Percentiles rank a stretch among this genome's conserved stretches.
phyloP scores from a whole-genome alignment of 148 eudicot genomes.

The Nepenthes mirabilis region DNA sequence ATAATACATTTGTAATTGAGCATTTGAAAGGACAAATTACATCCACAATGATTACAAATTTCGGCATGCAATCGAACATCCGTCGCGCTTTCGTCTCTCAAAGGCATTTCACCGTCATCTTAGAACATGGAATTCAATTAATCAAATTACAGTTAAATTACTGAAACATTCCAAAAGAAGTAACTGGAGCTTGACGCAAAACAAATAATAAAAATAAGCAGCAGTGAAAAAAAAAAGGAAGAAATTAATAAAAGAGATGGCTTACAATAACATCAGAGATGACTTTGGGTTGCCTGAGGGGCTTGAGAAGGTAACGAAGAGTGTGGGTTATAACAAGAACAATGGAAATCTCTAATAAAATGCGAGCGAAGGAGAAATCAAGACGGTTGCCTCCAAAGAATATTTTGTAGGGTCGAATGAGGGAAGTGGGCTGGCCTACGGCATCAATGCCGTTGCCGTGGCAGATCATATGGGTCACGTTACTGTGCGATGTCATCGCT shows the following conservation, averaged over 20 bases:
- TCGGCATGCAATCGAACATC: too few species aligned
- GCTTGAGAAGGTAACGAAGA: conserved; percentile 49
- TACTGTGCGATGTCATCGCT: too few species aligned
- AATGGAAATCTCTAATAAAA: conserved; percentile 34
- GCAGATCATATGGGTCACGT: too few species aligned
- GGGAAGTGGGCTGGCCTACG: too few species aligned
- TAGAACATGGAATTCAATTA: too few species aligned
- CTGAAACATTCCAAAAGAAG: background rate
- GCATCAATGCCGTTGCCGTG: too few species aligned
- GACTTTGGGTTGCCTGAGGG: conserved; percentile 57
- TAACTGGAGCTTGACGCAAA: background rate
- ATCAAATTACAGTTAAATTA: too few species aligned
- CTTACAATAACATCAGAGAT: conserved; percentile 63
- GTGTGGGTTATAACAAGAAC: conserved; percentile 32
- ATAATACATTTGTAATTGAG: too few species aligned
- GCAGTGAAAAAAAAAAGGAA: background rate
- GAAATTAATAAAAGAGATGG: background rate
- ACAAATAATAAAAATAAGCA: background rate
- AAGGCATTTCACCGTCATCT: too few species aligned
- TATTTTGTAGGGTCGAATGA: conserved; percentile 20
- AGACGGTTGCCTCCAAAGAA: conserved; percentile 24
- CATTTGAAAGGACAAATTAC: too few species aligned
- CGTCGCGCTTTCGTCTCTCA: too few species aligned
- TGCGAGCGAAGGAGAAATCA: conserved; percentile 43
- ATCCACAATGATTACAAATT: too few species aligned